A percentile compares a stretch with the other conserved stretches of the same genome.
These are phyloP conservation scores for Conoideocrella luteorostrata DNA, from an alignment of 2,329 filamentous ascomycete genomes.

Conservation along the genomic window DNA sequence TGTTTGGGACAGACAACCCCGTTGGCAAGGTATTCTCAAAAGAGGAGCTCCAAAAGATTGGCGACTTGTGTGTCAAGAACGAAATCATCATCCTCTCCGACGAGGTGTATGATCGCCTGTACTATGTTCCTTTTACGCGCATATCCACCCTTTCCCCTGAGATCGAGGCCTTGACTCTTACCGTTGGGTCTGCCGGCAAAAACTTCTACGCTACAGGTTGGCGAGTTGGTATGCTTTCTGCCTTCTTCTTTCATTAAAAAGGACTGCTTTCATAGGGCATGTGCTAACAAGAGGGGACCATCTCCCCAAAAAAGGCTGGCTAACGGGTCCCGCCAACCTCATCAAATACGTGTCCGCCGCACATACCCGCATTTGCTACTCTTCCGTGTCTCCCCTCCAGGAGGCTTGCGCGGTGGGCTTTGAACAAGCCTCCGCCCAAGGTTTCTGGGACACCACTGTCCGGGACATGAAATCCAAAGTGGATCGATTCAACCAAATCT, in stretches of 20 bases:
- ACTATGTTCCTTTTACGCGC: conserved; percentile 90
- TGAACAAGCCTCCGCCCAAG: conserved; percentile 75
- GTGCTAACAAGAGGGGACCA: background rate
- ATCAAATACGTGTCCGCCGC: conserved; percentile 89
- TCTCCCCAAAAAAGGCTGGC: conserved; percentile 55
- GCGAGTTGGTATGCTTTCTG: conserved; percentile 58
- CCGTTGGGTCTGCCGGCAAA: conserved; percentile 93
- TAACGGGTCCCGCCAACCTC: conserved; percentile 82
- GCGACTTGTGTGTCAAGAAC: conserved; percentile 83
- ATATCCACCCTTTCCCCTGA: conserved; percentile 88
- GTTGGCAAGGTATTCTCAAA: conserved; percentile 91
- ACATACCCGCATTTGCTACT: conserved; percentile 95
- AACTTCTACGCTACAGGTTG: conserved; percentile 98
- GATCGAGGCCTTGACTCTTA: conserved; percentile 79
- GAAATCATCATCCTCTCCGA: conserved; percentile 90
- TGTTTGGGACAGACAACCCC: conserved; percentile 64
- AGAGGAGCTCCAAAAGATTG: conserved; percentile 77
- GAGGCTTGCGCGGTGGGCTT: conserved; percentile 93
- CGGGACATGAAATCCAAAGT: conserved; percentile 87
- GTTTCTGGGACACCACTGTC: conserved; percentile 83
- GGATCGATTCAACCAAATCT: conserved; percentile 76
- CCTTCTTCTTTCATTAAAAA: background rate
- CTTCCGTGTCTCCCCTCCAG: conserved; percentile 85
- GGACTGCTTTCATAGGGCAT: too few relatives aligned
- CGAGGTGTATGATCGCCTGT: conserved; percentile 91